A percentile compares a stretch with the other conserved stretches of the same genome.
Conservation (phyloP, 371 early-diverging fungal genomes). For the Mortierella sp. region DNA sequence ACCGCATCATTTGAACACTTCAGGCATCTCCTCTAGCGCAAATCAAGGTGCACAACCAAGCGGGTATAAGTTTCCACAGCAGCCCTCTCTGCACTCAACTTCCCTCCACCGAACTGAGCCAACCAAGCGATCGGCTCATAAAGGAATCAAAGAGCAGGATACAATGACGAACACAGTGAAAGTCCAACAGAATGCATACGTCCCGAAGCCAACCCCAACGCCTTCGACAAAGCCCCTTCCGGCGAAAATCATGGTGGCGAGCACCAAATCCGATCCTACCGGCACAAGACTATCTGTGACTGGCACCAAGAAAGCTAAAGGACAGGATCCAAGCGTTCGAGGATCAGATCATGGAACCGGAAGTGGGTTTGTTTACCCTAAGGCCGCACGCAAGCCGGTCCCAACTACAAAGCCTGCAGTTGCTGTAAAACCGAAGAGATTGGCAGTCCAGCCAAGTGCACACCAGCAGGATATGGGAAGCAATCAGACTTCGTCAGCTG, state of each 20-base stretch:
- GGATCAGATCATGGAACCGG: neutral
- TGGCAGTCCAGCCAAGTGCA: neutral
- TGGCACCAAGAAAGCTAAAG: neutral
- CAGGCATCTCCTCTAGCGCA: neutral
- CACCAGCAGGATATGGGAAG: neutral
- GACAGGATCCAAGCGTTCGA: neutral
- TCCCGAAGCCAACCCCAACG: slow-evolving; percentile 24
- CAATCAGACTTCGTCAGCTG: neutral
- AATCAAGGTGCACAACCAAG: slow-evolving; percentile 4
- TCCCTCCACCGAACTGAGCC: slow-evolving; percentile 10
- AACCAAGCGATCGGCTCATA: slow-evolving; percentile 19
- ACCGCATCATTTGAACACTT: slow-evolving; percentile 25
- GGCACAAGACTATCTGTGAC: neutral
- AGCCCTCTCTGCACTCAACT: neutral
- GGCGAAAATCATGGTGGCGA: neutral
- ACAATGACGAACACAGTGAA: neutral
- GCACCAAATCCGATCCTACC: too few species aligned
- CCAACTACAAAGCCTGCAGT: slow-evolving; percentile 28
- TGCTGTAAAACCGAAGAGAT: slow-evolving; percentile 31
- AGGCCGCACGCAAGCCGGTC: slow-evolving; percentile 46
- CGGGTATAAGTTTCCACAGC: slow-evolving; percentile 16
- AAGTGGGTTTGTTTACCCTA: slow-evolving; percentile 44
- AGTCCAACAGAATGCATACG: slow-evolving; percentile 19
- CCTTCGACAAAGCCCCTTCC: slow-evolving; percentile 22
- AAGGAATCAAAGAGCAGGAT: neutral